Evolutionary conservation across 148 eudicot genomes (phyloP).

Genomic region (Cornus controversa): DNA sequence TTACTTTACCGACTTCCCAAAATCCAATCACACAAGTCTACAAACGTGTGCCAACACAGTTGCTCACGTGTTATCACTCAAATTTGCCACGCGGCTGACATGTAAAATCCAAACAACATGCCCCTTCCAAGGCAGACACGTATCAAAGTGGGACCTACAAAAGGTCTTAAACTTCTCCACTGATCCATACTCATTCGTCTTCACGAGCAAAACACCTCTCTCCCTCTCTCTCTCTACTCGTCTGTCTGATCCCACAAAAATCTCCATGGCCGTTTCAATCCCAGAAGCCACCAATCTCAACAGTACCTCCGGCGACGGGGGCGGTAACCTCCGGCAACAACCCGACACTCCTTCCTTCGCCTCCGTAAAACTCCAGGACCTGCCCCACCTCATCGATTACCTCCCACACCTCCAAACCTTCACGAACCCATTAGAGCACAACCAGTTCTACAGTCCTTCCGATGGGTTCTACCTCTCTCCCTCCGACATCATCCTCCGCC

Average conservation of each 20-base stretch:
- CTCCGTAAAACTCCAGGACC: conserved; percentile 17
- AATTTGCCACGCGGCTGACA: too few relatives aligned
- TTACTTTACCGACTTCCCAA: too few relatives aligned
- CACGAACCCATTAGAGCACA: conserved; percentile 45
- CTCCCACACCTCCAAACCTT: conserved; percentile 27
- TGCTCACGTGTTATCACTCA: too few relatives aligned
- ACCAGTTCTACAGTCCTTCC: conserved; percentile 49
- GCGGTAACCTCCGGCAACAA: neutral
- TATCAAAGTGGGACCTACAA: too few relatives aligned
- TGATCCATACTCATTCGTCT: too few relatives aligned
- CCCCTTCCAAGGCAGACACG: too few relatives aligned
- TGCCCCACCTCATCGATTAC: conserved; percentile 37
- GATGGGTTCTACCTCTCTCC: conserved; percentile 51
- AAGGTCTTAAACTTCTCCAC: too few relatives aligned
- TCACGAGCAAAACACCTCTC: neutral
- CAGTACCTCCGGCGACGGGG: neutral
- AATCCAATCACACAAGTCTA: too few relatives aligned
- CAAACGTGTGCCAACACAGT: too few relatives aligned
- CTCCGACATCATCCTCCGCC: conserved; percentile 51
- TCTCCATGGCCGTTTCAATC: neutral
- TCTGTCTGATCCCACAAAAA: too few relatives aligned
- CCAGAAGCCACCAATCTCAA: neutral
- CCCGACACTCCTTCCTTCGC: conserved; percentile 5
- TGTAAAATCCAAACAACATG: too few relatives aligned
- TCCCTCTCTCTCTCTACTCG: neutral